Evolutionary conservation across 2,329 filamentous ascomycete species (phyloP).

Genomic region (Endoconidiophora polonica): DNA sequence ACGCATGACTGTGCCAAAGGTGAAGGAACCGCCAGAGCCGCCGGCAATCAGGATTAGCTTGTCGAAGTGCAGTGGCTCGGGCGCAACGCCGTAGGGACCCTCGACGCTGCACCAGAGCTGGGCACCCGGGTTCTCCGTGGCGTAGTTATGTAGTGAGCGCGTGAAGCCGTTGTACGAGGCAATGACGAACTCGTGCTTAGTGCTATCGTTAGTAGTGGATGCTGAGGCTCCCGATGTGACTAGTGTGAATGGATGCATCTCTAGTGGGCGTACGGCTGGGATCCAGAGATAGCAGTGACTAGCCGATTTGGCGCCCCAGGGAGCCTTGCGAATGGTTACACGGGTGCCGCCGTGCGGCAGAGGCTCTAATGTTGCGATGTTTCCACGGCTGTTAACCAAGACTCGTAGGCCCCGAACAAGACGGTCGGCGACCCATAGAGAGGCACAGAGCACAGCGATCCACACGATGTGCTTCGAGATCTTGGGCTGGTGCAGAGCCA

Average conservation of each 20-base stretch:
- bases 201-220: background rate
- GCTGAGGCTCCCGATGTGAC: conserved; percentile 21
- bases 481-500: conserved; percentile 35
- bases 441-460: conserved; percentile 25
- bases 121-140: conserved; percentile 30
- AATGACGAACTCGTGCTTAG: conserved; percentile 40
- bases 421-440: conserved; percentile 35
- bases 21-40: conserved; percentile 44
- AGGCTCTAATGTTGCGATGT: conserved; percentile 34
- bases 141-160: conserved; percentile 34
- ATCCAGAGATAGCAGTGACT: conserved; percentile 51
- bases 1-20: conserved; percentile 24
- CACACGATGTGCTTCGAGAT: conserved; percentile 26
- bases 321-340: conserved; percentile 34
- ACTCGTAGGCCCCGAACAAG: conserved; percentile 30
- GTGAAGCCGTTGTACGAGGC: conserved; percentile 44
- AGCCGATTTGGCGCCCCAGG: conserved; percentile 30
- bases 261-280: conserved; percentile 35
- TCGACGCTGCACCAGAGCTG: conserved; percentile 36
- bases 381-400: conserved; percentile 29
- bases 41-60: conserved; percentile 43
- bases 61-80: conserved; percentile 34
- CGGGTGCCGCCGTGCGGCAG: conserved; percentile 37
- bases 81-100: conserved; percentile 41
- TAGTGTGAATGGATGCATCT: conserved; percentile 50